Percentiles rank a stretch among this genome's conserved stretches.
These are phyloP conservation scores for Dryas drummondii DNA, from an alignment of 306 rosid genomes.

Conservation along the genomic window DNA sequence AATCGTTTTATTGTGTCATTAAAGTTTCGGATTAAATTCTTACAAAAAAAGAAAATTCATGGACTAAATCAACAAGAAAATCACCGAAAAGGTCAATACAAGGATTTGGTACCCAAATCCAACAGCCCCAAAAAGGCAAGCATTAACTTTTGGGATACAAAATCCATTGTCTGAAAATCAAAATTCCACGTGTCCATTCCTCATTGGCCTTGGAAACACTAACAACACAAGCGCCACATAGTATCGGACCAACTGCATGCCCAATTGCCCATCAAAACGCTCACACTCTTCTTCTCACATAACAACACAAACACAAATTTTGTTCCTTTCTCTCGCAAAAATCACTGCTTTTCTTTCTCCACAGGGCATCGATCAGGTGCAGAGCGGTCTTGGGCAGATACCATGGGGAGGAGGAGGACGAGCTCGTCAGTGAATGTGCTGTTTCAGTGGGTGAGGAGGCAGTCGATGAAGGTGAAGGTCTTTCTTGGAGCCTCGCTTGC, in stretches of 20 bases:
- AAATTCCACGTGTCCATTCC: neutral
- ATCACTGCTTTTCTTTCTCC: neutral
- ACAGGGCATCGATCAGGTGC: neutral
- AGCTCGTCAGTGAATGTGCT: slow-evolving; percentile 33
- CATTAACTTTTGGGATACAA: neutral
- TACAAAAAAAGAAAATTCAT: too few species aligned
- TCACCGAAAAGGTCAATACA: neutral
- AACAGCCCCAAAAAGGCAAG: neutral
- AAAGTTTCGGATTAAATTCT: neutral
- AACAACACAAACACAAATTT: neutral
- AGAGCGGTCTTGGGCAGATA: neutral
- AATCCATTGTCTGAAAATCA: neutral
- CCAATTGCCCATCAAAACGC: slow-evolving; percentile 18
- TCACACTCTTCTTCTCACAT: neutral
- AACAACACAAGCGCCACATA: slow-evolving; percentile 17
- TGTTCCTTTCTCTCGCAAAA: neutral
- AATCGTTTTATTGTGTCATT: neutral
- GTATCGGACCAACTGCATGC: slow-evolving; percentile 20
- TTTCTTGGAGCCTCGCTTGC: slow-evolving; percentile 38
- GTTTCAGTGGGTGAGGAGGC: slow-evolving; percentile 51
- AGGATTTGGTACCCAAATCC: slow-evolving; percentile 14
- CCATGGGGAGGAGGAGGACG: slow-evolving; percentile 51
- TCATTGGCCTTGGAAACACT: neutral
- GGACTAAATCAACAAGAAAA: neutral
- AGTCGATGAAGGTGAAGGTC: slow-evolving; percentile 48